Percentiles rank a stretch among this genome's conserved stretches.
phyloP scores from a whole-genome alignment of 2,329 filamentous ascomycete genomes.

The Blastomyces emzantsi region DNA sequence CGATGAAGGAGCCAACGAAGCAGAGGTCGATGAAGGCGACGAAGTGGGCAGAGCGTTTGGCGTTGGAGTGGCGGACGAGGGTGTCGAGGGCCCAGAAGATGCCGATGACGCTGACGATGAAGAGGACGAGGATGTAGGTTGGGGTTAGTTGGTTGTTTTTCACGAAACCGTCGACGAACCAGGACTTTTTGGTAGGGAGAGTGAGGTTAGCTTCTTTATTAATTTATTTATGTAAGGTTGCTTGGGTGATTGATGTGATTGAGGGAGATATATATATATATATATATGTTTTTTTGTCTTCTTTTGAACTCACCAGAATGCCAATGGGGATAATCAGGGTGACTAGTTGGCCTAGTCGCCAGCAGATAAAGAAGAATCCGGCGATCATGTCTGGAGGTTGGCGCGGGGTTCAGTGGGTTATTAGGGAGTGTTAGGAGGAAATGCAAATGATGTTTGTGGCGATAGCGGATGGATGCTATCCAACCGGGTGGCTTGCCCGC shows the following conservation, averaged over 20 bases:
- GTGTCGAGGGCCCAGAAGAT: constrained; percentile 54
- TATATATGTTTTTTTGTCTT: not conserved
- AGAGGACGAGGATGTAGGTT: constrained; percentile 52
- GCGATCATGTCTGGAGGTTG: constrained; percentile 32
- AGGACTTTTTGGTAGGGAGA: constrained; percentile 34
- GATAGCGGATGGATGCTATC: constrained; percentile 1
- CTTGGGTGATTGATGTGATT: not conserved
- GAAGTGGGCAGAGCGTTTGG: constrained; percentile 50
- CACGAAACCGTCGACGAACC: constrained; percentile 53
- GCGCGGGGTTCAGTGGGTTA: not conserved
- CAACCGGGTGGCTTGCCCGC: not conserved
- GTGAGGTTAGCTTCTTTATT: constrained; percentile 9
- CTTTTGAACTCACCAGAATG: constrained; percentile 43
- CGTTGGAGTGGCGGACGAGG: constrained; percentile 50
- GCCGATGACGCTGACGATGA: constrained; percentile 55
- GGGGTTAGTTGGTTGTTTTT: constrained; percentile 51
- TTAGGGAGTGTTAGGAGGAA: not conserved
- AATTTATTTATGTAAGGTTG: too few species aligned
- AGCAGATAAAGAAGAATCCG: constrained; percentile 53
- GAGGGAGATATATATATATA: constrained; percentile 1
- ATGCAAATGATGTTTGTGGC: not conserved
- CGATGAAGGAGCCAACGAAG: constrained; percentile 57
- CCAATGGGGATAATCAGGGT: constrained; percentile 55
- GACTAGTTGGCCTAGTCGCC: constrained; percentile 52
- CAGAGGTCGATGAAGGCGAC: constrained; percentile 53